Evolutionary conservation across 352 stramenopile genomes (phyloP), one percentile per base, ranked within the genome.

Genomic region (Globisporangium emineosum): DNA sequence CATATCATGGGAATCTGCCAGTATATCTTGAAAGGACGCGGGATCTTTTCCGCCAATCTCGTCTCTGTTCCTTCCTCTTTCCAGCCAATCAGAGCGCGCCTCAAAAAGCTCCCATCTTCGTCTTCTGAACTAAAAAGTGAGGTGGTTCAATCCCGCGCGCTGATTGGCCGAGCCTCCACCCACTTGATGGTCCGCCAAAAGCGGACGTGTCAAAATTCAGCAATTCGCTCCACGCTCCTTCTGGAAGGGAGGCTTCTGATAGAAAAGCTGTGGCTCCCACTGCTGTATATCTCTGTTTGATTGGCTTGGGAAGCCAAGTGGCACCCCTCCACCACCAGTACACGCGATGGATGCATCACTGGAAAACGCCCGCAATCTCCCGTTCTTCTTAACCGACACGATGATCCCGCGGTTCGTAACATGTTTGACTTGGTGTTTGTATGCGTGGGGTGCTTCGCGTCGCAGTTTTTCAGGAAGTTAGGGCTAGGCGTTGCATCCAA

Each of bases 1-100:
- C n/a, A n/a, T n/a, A n/a, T n/a, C n/a, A n/a, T n/a, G n/a, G n/a
- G n/a, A n/a, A n/a, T n/a, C n/a, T n/a, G n/a, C n/a, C n/a, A n/a
- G n/a, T n/a, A n/a, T n/a, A 52, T 52, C 45, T 29, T 52, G 45
- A 52, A 52, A 52, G 45, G 45, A 25, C 45, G 45, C 45, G 35
- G 21, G 45, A 52, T 27, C 45, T 52, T 52, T 52, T 30, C 25
- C 13, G n/a, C 25, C 21, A 52, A 25, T 30, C 25, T 21, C 30
- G 45, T 53, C 45, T 9, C 1, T 17, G 27, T n/a, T 15, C 21
- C 45, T 30, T 53, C 21, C 23, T 30, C 45, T 10, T 30, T 25
- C 45, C 45, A 42, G 35, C 35, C 10, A 17, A 42, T 42, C 35
- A 42, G 10, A 42, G 35, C 12, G 35, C 35, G 35, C 0, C 35